Evolutionary conservation across 441 rosid species (phyloP).

Genomic region (Macaranga tanarius): DNA sequence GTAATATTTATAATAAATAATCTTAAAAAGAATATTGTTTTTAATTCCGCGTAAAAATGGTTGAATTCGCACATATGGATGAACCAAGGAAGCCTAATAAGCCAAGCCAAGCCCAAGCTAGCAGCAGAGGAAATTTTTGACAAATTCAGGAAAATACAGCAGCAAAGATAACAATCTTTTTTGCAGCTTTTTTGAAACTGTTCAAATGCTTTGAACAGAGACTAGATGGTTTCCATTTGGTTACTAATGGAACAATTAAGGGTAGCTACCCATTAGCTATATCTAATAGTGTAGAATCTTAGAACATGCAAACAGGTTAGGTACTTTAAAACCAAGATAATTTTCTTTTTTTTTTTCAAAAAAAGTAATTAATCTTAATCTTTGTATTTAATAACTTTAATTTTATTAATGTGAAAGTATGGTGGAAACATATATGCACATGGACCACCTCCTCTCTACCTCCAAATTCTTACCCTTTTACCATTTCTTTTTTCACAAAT

Average conservation of each 20-base stretch:
- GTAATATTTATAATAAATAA: too few relatives aligned
- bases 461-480: neutral
- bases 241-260: neutral
- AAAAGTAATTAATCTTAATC: constrained; percentile 3
- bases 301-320: constrained; percentile 24
- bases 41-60: too few relatives aligned
- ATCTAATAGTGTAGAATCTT: neutral
- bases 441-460: constrained; percentile 26
- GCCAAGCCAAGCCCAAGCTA: constrained; percentile 12
- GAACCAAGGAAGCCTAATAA: neutral
- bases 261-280: too few relatives aligned
- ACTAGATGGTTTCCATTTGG: neutral
- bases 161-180: neutral
- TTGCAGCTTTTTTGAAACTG: constrained; percentile 12
- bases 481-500: constrained; percentile 18
- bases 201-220: constrained; percentile 20
- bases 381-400: neutral
- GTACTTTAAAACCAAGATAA: constrained; percentile 30
- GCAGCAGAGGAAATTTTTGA: neutral
- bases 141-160: constrained; percentile 8
- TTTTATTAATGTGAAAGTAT: constrained; percentile 10
- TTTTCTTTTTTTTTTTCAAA: too few relatives aligned
- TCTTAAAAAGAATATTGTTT: too few relatives aligned
- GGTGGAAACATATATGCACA: constrained; percentile 18
- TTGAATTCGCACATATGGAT: too few relatives aligned